phyloP scores from a whole-genome alignment of 2,329 filamentous ascomycete species.

The Cladosporium austrohemisphaericum region DNA sequence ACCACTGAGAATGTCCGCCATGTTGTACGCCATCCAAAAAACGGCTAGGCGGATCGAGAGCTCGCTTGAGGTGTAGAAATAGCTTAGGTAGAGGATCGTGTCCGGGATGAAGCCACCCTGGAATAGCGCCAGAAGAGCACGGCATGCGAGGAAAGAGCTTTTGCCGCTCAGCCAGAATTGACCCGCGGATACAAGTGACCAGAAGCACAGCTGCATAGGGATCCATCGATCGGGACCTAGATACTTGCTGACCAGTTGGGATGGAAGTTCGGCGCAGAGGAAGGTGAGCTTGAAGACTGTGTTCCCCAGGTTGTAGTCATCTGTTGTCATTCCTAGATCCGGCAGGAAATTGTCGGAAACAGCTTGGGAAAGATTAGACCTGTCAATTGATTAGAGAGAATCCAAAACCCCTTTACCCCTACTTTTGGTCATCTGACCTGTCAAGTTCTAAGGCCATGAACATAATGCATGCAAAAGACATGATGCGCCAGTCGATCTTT shows the following conservation, averaged over 20 bases:
- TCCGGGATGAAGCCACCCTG: conserved; percentile 36
- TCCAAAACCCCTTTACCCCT: conserved; percentile 21
- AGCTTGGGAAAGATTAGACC: conserved; percentile 4
- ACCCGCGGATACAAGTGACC: conserved; percentile 34
- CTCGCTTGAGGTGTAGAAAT: conserved; percentile 71
- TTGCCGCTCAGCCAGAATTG: conserved; percentile 36
- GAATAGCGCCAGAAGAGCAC: conserved; percentile 22
- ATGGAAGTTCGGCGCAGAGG: conserved; percentile 49
- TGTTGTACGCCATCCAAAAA: conserved; percentile 20
- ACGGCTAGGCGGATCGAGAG: conserved; percentile 60
- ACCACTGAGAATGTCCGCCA: conserved; percentile 28
- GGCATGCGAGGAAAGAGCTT: conserved; percentile 22
- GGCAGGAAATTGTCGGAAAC: conserved; percentile 24
- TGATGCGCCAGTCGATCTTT: conserved; percentile 24
- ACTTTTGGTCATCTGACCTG: background rate
- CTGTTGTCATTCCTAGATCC: too few relatives aligned
- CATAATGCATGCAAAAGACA: conserved; percentile 22
- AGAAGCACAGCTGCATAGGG: conserved; percentile 34
- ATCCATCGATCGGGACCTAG: conserved; percentile 45
- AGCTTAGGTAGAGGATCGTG: conserved; percentile 65
- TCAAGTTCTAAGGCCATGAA: conserved; percentile 17
- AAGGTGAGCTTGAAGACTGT: conserved; percentile 68
- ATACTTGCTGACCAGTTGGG: conserved; percentile 42
- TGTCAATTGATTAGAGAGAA: background rate
- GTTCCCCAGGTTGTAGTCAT: conserved; percentile 19